Conservation (phyloP, 2,329 filamentous ascomycete species). For the Corinectria fuckeliana region DNA sequence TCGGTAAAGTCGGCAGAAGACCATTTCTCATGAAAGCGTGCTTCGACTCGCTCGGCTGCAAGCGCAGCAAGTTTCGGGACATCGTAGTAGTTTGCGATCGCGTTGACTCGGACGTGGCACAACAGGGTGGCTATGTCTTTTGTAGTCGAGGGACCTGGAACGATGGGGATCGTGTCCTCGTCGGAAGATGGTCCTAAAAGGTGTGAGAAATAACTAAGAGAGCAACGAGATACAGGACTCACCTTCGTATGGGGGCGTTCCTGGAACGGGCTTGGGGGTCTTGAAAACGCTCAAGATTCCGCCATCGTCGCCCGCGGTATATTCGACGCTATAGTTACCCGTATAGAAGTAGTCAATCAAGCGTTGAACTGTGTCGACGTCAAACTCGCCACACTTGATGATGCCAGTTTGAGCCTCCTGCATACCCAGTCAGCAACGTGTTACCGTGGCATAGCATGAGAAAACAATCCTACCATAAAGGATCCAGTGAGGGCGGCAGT, state of each 20-base stretch:
- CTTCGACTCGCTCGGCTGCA: constrained; percentile 14
- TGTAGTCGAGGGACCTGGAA: background rate
- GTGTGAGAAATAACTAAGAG: background rate
- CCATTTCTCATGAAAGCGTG: background rate
- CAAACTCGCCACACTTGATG: constrained; percentile 17
- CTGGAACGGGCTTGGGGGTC: too few species aligned
- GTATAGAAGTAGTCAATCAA: constrained; percentile 32
- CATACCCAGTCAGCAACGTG: background rate
- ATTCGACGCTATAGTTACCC: constrained; percentile 22
- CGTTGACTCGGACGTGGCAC: constrained; percentile 29
- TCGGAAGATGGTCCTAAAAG: background rate
- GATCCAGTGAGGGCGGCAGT: constrained; percentile 15
- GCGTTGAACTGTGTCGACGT: constrained; percentile 21
- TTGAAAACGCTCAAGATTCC: too few species aligned
- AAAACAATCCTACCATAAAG: constrained; percentile 13
- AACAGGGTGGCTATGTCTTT: constrained; percentile 9
- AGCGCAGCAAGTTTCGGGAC: constrained; percentile 20
- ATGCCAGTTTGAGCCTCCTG: constrained; percentile 24
- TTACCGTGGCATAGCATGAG: background rate
- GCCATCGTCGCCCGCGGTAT: too few species aligned
- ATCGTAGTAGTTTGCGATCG: constrained; percentile 30
- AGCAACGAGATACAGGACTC: background rate
- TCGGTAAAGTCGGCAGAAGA: background rate
- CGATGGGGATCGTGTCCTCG: too few species aligned
- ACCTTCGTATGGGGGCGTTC: too few species aligned